These are phyloP conservation scores for Podospora pseudocomata DNA, from an alignment of 495 filamentous ascomycete genomes.

Conservation along the genomic window DNA sequence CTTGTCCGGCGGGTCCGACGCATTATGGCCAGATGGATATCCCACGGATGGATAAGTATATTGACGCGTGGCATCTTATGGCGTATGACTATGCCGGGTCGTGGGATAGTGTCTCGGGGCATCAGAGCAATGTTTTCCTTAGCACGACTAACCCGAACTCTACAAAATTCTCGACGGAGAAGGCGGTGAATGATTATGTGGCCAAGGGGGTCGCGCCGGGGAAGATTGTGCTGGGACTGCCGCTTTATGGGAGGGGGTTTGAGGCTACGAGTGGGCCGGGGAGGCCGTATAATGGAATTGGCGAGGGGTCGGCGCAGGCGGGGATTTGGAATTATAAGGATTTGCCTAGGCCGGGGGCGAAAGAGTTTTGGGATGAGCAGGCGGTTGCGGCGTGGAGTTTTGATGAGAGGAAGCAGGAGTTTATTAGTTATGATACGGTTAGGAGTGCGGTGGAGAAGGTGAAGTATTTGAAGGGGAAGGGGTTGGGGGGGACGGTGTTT, in stretches of 20 bases:
- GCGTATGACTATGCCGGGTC: conserved; percentile 70
- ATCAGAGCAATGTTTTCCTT: conserved; percentile 70
- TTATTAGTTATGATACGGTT: conserved; percentile 76
- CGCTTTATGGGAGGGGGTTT: conserved; percentile 82
- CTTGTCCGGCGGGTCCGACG: conserved; percentile 53
- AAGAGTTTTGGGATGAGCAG: conserved; percentile 46
- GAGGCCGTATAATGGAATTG: conserved; percentile 61
- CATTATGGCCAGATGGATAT: conserved; percentile 70
- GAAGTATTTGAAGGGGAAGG: conserved; percentile 56
- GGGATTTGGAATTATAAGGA: conserved; percentile 80
- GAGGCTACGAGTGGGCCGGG: conserved; percentile 67
- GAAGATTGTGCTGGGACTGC: conserved; percentile 81
- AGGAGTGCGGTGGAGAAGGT: conserved; percentile 59
- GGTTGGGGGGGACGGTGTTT: conserved; percentile 81
- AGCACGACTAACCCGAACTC: conserved; percentile 45
- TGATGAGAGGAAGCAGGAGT: conserved; percentile 51
- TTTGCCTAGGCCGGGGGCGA: conserved; percentile 48
- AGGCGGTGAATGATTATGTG: conserved; percentile 65
- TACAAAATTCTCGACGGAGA: conserved; percentile 68
- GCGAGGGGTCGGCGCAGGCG: conserved; percentile 62
- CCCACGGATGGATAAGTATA: conserved; percentile 62
- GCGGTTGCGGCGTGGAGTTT: conserved; percentile 68
- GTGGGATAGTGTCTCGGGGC: conserved; percentile 66
- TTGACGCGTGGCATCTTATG: conserved; percentile 90
- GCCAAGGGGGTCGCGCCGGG: conserved; percentile 53